A percentile compares a stretch with the other conserved stretches of the same genome.
These are phyloP conservation scores for Mycena amicta DNA, from an alignment of 768 basidiomycete species.

Conservation along the genomic window DNA sequence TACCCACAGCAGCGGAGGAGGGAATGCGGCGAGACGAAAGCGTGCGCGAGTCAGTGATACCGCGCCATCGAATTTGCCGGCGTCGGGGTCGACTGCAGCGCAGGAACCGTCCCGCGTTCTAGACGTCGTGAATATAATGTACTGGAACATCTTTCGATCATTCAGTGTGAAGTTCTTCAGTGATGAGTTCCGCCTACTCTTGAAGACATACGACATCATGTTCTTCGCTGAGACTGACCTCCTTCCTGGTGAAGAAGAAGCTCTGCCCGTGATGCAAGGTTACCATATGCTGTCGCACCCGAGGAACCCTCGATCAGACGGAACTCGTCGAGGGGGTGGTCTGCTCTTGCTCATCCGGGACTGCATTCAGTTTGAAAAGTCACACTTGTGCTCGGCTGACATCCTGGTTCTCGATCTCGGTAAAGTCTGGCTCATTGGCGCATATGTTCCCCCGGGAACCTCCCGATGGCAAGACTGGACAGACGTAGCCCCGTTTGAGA, in stretches of 20 bases:
- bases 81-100: too few species aligned
- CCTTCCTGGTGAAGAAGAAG: background rate
- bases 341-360: background rate
- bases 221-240: slow-evolving; percentile 6
- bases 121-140: background rate
- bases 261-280: background rate
- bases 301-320: background rate
- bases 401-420: slow-evolving; percentile 2
- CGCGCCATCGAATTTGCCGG: too few species aligned
- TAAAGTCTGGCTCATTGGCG: background rate
- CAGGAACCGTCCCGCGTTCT: too few species aligned
- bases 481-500: background rate
- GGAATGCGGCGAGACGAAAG: too few species aligned
- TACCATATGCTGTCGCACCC: background rate
- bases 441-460: background rate
- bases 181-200: background rate
- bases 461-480: slow-evolving; percentile 6
- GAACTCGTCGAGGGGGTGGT: background rate
- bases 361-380: background rate
- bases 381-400: background rate
- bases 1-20: too few species aligned
- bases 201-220: slow-evolving; percentile 4
- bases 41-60: too few species aligned
- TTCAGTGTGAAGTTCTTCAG: background rate
- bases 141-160: slow-evolving; percentile 3